phyloP scores from a whole-genome alignment of 768 basidiomycete genomes.

The Tulasnella sp. region DNA sequence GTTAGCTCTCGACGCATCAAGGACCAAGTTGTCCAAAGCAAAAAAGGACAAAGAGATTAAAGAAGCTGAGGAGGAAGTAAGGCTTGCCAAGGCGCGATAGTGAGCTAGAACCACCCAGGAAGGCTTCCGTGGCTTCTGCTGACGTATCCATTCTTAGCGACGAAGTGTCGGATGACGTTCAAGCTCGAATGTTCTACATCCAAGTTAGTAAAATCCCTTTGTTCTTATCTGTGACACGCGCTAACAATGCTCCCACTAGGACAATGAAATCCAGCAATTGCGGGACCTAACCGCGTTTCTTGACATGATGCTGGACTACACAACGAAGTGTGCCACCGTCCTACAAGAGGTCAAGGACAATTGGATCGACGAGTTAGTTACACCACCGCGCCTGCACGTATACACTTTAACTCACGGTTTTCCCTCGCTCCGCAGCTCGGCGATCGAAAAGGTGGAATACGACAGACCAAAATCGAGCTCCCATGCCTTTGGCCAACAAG shows the following conservation, averaged over 20 bases:
- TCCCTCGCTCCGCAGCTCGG: conserved; percentile 41
- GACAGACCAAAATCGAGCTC: conserved; percentile 40
- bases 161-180: conserved; percentile 82
- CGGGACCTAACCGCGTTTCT: conserved; percentile 72
- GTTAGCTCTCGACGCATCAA: conserved; percentile 75
- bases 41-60: conserved; percentile 78
- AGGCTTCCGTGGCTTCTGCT: background rate
- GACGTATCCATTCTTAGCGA: conserved; percentile 56
- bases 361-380: conserved; percentile 68
- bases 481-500: conserved; percentile 39
- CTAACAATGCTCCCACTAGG: conserved; percentile 49
- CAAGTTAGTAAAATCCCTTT: conserved; percentile 13
- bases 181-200: conserved; percentile 74
- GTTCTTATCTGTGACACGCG: background rate
- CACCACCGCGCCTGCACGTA: background rate
- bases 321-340: conserved; percentile 71
- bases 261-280: conserved; percentile 72
- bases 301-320: conserved; percentile 73
- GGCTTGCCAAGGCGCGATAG: conserved; percentile 74
- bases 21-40: conserved; percentile 65
- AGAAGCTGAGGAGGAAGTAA: conserved; percentile 82
- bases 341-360: conserved; percentile 66
- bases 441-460: conserved; percentile 42
- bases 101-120: conserved; percentile 47
- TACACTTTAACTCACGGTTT: conserved; percentile 6